These are phyloP conservation scores for Paramecium biaurelia DNA, from an alignment of 73 alveolate genomes.

Conservation along the genomic window DNA sequence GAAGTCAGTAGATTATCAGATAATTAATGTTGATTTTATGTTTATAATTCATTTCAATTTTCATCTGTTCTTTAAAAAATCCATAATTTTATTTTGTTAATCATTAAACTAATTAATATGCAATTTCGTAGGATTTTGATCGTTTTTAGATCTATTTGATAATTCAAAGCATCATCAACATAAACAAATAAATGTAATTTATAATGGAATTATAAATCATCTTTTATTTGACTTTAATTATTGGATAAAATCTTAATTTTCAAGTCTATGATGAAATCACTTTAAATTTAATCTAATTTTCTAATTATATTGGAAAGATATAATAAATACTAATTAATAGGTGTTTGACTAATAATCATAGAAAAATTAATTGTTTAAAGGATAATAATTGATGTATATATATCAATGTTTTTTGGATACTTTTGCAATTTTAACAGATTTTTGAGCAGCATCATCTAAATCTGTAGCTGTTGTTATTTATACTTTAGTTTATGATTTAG, in stretches of 20 bases:
- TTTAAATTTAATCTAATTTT: too few species aligned
- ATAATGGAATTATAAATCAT: too few species aligned
- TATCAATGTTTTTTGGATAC: not conserved
- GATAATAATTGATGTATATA: not conserved
- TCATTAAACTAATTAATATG: not conserved
- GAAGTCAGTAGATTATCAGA: not conserved
- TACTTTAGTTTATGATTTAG: slow-evolving; percentile 10
- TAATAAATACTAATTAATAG: too few species aligned
- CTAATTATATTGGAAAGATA: too few species aligned
- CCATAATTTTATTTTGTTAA: not conserved
- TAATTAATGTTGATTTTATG: not conserved
- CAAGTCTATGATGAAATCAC: too few species aligned
- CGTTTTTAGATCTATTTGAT: not conserved
- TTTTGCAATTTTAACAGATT: slow-evolving; percentile 4
- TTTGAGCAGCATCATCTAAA: slow-evolving; percentile 35
- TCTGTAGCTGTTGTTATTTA: slow-evolving; percentile 18
- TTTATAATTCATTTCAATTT: not conserved
- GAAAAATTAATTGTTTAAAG: not conserved
- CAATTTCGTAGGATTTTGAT: not conserved
- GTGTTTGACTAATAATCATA: too few species aligned
- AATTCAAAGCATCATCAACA: too few species aligned
- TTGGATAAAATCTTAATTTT: too few species aligned
- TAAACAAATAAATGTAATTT: too few species aligned
- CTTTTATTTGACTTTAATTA: too few species aligned
- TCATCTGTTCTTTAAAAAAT: not conserved